Evolutionary conservation across 164 flowering plant species (phyloP).

Genomic region (Echeveria elegans): DNA sequence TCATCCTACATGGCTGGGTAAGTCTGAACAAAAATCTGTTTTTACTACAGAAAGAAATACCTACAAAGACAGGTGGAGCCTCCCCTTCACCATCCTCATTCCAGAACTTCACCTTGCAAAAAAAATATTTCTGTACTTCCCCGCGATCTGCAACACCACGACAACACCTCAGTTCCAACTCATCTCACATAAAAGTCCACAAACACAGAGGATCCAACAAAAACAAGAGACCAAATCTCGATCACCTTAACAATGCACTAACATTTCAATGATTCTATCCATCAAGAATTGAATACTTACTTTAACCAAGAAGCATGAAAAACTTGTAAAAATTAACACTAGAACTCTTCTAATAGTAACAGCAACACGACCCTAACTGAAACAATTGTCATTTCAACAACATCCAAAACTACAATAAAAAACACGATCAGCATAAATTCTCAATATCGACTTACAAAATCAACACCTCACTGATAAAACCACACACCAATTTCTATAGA

Average conservation of each 20-base stretch:
- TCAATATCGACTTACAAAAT: too few species aligned
- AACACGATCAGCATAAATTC: neutral
- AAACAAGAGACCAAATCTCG: neutral
- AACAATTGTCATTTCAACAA: neutral
- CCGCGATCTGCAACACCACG: slow-evolving; percentile 83
- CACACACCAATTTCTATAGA: neutral
- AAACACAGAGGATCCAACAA: too few species aligned
- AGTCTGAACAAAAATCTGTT: neutral
- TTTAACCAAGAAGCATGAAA: too few species aligned
- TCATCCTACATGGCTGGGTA: neutral
- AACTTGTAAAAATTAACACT: neutral
- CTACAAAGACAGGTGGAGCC: slow-evolving; percentile 97
- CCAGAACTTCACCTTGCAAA: slow-evolving; percentile 94
- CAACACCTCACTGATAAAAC: too few species aligned
- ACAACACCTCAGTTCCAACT: neutral
- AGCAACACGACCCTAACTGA: too few species aligned
- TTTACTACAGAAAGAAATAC: slow-evolving; percentile 33
- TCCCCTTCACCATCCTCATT: slow-evolving; percentile 82
- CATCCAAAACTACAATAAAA: neutral
- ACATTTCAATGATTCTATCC: too few species aligned
- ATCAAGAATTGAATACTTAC: too few species aligned
- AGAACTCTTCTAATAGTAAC: too few species aligned
- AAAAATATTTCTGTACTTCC: slow-evolving; percentile 83
- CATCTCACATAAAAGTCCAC: neutral
- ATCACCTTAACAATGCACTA: too few species aligned